Base-by-base conservation (phyloP, 352 stramenopile genomes). In the Globisporangium carolinianum region DNA sequence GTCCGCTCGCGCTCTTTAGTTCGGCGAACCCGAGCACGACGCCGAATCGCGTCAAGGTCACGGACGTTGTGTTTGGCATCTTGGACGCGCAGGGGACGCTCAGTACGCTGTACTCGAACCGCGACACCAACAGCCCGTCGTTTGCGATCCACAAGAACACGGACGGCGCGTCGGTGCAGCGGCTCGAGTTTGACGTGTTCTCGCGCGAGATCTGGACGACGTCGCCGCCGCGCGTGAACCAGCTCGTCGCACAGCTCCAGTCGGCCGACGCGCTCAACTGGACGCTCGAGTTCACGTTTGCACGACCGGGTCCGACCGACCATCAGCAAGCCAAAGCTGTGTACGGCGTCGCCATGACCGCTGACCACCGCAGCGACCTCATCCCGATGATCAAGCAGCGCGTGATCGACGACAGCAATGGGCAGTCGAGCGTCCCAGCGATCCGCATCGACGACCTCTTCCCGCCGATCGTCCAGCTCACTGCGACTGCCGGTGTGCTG, bases 1-100 rank as follows among this genome's bases (percentile, higher is more conserved):
- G 76, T 0, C 86, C 86, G 4, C 59, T 95, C 41, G 75, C 83
- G 18, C 72, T 95, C 35, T 95, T 95, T 66, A 94, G 86, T 53
- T 94, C 86, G 12, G 86, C 87, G 24, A 95, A 95, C 57, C 86
- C 86, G 5, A 92, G 80, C 55, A 95, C 86, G 38, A 80, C 66
- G 6, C 43, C 68, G 15, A 95, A 95, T 60, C 70, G 77, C 4
- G 71, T 94, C 39, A 88, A 69, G 36, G 58, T 85, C 8, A 77
- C 80, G 0, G 69, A 75, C 6, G 77, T 91, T 35, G 66, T 70
- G 7, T 87, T 95, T 57, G 86, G 86, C 2, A 76, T 95, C 24
- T 72, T 83, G 24, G 83, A 95, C 54, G 68, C 75, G 10, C 71
- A 88, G 54, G 83, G 82, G 10, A 94, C 82, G 2, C 73, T 92